Percentiles rank a stretch among this genome's conserved stretches.
Evolutionary conservation across 768 basidiomycete genomes (phyloP).

Genomic region (Lyophyllum atratum): DNA sequence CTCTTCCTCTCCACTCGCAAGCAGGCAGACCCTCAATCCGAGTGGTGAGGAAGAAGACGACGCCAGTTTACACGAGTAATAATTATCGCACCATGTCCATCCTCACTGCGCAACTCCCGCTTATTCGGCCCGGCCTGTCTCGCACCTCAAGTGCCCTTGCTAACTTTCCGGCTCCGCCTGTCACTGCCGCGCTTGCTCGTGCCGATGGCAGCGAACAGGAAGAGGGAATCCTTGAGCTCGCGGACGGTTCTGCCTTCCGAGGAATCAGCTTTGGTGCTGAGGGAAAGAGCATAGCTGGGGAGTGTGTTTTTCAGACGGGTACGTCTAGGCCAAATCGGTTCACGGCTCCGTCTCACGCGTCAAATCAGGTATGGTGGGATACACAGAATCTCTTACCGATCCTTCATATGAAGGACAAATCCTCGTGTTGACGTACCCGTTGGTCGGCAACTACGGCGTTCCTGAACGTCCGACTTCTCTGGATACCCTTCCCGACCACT

Average conservation of each 20-base stretch:
- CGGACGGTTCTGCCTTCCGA: slow-evolving; percentile 84
- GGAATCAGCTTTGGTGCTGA: slow-evolving; percentile 95
- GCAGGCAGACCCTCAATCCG: slow-evolving; percentile 35
- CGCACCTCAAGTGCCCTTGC: slow-evolving; percentile 43
- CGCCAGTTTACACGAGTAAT: slow-evolving; percentile 15
- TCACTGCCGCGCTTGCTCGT: slow-evolving; percentile 31
- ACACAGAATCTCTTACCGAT: slow-evolving; percentile 97
- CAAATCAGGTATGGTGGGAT: slow-evolving; percentile 93
- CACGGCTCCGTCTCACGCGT: slow-evolving; percentile 9
- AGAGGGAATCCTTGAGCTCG: slow-evolving; percentile 84
- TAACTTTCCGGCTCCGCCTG: slow-evolving; percentile 36
- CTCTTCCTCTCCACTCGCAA: slow-evolving; percentile 55
- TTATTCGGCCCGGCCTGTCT: slow-evolving; percentile 43
- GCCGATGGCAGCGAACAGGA: slow-evolving; percentile 29
- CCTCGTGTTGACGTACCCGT: slow-evolving; percentile 94
- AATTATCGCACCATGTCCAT: slow-evolving; percentile 17
- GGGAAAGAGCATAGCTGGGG: slow-evolving; percentile 88
- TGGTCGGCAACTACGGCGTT: slow-evolving; percentile 97
- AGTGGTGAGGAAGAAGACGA: slow-evolving; percentile 52
- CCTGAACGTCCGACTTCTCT: slow-evolving; percentile 62
- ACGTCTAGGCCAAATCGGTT: slow-evolving; percentile 26
- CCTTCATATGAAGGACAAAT: slow-evolving; percentile 99
- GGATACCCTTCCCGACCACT: slow-evolving; percentile 68
- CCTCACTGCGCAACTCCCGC: slow-evolving; percentile 23
- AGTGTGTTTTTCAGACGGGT: slow-evolving; percentile 99